Evolutionary conservation across 1,139 yeast genomes (phyloP), one percentile per base, ranked within the genome.

Genomic region (Hyphopichia wangnamkhiaoensis): DNA sequence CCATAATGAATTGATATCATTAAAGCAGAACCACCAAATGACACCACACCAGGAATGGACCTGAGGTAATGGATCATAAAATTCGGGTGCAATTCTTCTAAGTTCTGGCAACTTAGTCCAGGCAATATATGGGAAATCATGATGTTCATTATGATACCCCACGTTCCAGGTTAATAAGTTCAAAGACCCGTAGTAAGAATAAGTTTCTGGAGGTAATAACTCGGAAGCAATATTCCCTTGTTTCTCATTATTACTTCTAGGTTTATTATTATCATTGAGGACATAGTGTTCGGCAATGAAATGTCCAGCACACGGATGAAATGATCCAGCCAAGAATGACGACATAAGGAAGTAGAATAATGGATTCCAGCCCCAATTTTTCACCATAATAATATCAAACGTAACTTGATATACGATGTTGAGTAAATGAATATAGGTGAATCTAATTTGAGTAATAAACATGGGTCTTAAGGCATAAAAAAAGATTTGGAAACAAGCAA

Each of bases 241-340:
- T 6, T 52, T 48, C 6, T 46, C 34, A 9, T 35, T 36, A 3
- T 40, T 39, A 2, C 39, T 34, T 39, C 65, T 58, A 3, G 59
- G 72, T 43, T 41, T 82, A 76, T 68, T 87, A 72, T 82, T 67
- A 15, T 69, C 73, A 48, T 70, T 71, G 57, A 90, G 69, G 13
- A 89, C 84, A 57, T 90, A 90, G 59, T 90, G 97, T 59, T 90
- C 97, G 6, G 96, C 95, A 49, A 90, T 88, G 62, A 90, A 90
- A 64, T 90, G 97, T 14, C 96, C 97, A 2, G 97, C 95, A 50
- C 90, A 83, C 24, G 97, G 97, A 55, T 90, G 97, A 56, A 88
- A 71, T 0, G 95, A 87, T 1, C 97, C 97, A 0, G 96, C 96
- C 40, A 90, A 68, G 58, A 90, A 87, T 0, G 95, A 84, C 37